These are phyloP conservation scores for Solanum lycopersicoides DNA, from an alignment of 257 asterid genomes.

Conservation along the genomic window DNA sequence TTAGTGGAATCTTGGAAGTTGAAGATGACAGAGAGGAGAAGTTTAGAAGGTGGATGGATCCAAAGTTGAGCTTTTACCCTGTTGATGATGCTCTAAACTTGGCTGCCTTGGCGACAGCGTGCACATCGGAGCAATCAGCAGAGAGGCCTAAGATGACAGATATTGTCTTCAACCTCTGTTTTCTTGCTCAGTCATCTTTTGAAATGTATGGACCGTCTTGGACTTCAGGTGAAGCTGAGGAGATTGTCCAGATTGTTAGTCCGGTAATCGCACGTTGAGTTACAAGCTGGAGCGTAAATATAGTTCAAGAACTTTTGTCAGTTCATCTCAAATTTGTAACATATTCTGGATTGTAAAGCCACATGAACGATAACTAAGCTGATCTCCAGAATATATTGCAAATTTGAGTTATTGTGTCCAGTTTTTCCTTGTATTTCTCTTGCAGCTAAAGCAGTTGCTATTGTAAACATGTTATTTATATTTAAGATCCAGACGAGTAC, in stretches of 20 bases:
- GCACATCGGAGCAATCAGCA: slow-evolving; percentile 45
- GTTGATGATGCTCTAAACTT: slow-evolving; percentile 57
- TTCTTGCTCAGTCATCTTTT: slow-evolving; percentile 47
- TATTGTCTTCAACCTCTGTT: slow-evolving; percentile 48
- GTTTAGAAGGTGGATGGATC: slow-evolving; percentile 67
- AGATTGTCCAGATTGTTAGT: slow-evolving; percentile 26
- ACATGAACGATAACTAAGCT: not conserved
- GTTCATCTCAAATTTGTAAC: not conserved
- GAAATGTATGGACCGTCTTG: slow-evolving; percentile 27
- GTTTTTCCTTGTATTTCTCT: not conserved
- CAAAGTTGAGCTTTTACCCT: slow-evolving; percentile 25
- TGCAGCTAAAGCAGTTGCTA: not conserved
- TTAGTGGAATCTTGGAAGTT: slow-evolving; percentile 35
- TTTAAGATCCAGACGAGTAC: not conserved
- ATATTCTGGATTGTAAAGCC: not conserved
- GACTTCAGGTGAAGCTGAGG: slow-evolving; percentile 37
- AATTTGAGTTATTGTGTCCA: not conserved
- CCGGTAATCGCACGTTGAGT: slow-evolving; percentile 44
- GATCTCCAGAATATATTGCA: not conserved
- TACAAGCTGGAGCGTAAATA: not conserved
- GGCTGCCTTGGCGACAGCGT: slow-evolving; percentile 54
- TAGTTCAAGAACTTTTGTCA: not conserved
- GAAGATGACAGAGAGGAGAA: slow-evolving; percentile 43
- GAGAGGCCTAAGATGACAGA: slow-evolving; percentile 68
- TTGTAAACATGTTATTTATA: not conserved